Conservation (phyloP, 192 early-diverging fungal genomes). For the Podila epigama region DNA sequence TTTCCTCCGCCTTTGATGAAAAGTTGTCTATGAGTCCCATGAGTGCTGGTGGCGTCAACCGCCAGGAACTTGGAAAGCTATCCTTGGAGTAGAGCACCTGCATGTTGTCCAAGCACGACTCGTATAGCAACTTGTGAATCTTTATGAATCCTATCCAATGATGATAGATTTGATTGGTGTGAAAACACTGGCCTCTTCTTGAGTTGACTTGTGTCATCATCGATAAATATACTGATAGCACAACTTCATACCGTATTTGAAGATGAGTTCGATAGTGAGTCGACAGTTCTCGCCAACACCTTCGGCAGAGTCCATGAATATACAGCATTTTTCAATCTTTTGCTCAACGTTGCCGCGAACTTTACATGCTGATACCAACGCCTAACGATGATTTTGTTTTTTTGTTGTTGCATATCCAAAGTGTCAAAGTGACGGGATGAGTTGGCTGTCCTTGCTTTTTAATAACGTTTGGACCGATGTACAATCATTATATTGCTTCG, state of each 20-base stretch:
- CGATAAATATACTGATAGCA: neutral
- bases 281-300: slow-evolving; percentile 41
- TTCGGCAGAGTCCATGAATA: slow-evolving; percentile 38
- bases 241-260: slow-evolving; percentile 20
- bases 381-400: no score
- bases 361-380: slow-evolving; percentile 35
- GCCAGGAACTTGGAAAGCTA: slow-evolving; percentile 23
- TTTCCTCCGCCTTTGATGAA: slow-evolving; percentile 34
- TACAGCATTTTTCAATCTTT: slow-evolving; percentile 32
- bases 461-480: no score
- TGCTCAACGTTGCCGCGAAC: slow-evolving; percentile 33
- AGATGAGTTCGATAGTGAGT: slow-evolving; percentile 31
- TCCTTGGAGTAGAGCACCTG: slow-evolving; percentile 18
- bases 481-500: no score
- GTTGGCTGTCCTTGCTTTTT: no score
- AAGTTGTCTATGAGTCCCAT: slow-evolving; percentile 34
- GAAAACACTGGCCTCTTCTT: neutral
- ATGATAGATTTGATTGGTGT: neutral
- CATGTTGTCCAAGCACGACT: slow-evolving; percentile 27
- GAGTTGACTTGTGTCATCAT: neutral
- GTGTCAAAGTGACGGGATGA: no score
- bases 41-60: slow-evolving; percentile 10
- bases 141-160: slow-evolving; percentile 31
- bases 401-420: neutral
- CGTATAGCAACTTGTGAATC: slow-evolving; percentile 42